Evolutionary conservation across 768 basidiomycete genomes (phyloP), one percentile per base, ranked within the genome.

Genomic region (Fomitopsis pulvina): DNA sequence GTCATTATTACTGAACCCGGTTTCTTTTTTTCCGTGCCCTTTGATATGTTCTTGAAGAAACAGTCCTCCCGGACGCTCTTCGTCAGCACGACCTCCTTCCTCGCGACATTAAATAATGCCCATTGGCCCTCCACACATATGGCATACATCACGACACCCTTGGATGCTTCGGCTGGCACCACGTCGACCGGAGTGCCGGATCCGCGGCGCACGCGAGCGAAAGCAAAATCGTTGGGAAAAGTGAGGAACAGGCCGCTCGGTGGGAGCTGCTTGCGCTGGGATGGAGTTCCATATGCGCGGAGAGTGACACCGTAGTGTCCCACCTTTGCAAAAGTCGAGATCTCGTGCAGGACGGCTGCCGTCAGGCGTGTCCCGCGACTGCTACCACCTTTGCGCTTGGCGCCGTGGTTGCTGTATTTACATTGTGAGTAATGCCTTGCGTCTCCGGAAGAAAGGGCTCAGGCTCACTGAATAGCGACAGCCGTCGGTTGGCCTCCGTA

Each of bases 341-440:
- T 26, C 25, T 49, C 48, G 18, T 26, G 14, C 18, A 49, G 11
- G 40, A 49, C 38, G 12, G 22, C 38, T 8, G 18, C 20, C 21
- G 48, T 41, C 12, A 49, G 10, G 32, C 37, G 39, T 4, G 48
- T 8, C 24, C 48, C 48, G 7, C 39, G 37, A 20, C 48, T 49
- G 14, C 48, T 39, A 5, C 8, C 38, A 8, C 32, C 46, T 7
- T 22, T n/a, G 12, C 32, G 18, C 22, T 14, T n/a, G 25, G 45
- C 7, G 24, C 45, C n/a, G 28, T 28, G 6, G 24, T 39, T 47
- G 25, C 18, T 26, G 26, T 20, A 9, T 21, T 8, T 22, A 37
- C 38, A 47, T 22, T 37, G 46, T 34, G 25, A 37, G 38, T 10
- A 30, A 7, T 7, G 14, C 8, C 29, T 30, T 14, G 8, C 8